phyloP scores from a whole-genome alignment of 1,284 basidiomycete species.

The Porogramme epimiltina region DNA sequence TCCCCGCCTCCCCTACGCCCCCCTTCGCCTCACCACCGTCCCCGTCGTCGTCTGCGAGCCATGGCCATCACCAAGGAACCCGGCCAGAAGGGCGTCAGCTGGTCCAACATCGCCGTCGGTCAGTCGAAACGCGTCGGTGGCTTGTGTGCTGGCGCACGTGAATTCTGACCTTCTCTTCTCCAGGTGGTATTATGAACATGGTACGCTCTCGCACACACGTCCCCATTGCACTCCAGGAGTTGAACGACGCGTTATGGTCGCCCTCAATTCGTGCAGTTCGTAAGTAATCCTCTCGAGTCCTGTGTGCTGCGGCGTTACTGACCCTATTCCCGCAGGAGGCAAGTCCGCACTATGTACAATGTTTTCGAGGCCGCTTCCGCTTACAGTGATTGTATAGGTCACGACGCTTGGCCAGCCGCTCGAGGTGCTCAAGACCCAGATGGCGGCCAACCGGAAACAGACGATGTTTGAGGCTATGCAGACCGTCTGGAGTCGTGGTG shows the following conservation, averaged over 20 bases:
- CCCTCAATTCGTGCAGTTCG: conserved; percentile 47
- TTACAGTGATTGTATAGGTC: conserved; percentile 52
- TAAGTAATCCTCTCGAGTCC: conserved; percentile 37
- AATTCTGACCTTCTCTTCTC: conserved; percentile 18
- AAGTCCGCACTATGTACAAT: conserved; percentile 28
- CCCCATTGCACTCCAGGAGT: neutral
- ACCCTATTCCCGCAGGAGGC: conserved; percentile 43
- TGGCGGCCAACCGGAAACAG: conserved; percentile 93
- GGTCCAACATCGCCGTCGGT: conserved; percentile 99
- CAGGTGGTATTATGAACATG: conserved; percentile 97
- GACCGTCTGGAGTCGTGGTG: conserved; percentile 92
- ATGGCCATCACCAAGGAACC: conserved; percentile 85
- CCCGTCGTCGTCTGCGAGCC: conserved; percentile 20
- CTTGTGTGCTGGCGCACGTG: conserved; percentile 20
- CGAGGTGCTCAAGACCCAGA: conserved; percentile 98
- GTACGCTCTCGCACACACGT: conserved; percentile 42
- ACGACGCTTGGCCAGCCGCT: conserved; percentile 98
- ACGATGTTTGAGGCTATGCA: conserved; percentile 86
- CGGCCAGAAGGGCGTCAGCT: conserved; percentile 93
- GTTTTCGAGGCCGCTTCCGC: neutral
- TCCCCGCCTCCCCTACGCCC: conserved; percentile 21
- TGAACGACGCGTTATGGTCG: conserved; percentile 20
- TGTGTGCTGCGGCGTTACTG: conserved; percentile 9
- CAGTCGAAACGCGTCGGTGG: conserved; percentile 34
- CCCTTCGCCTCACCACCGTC: conserved; percentile 6